Evolutionary conservation across 306 rosid genomes (phyloP), one percentile per base, ranked within the genome.

Genomic region (Gastrolobium villosum): DNA sequence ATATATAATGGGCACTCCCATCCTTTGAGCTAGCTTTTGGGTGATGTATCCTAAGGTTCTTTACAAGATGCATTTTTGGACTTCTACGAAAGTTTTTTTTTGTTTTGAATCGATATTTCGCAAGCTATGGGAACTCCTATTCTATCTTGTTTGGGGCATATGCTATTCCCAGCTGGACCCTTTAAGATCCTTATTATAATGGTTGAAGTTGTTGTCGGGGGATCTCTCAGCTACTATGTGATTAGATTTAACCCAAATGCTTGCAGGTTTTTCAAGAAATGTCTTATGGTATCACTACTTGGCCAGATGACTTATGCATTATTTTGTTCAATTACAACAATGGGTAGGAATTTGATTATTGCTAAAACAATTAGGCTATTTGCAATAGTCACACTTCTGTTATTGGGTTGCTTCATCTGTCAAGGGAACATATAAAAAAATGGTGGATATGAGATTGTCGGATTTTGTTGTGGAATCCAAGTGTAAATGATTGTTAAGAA

Each of bases 371-470:
- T 90, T 37, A 90, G 97, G 1, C 59, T 96, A 54, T 84, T 87
- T 70, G 86, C 83, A 59, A 62, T 88, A 59, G 84, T 88, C 43
- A 1, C 71, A 3, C 75, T 88, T 78, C 81, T 88, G 2, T 82
- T 87, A 0, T 52, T 90, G 49, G 87, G 96, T 2, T 96, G 97
- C 32, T 87, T 92, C 72, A 88, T 90, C 64, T 79, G 44, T 87
- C 97, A 20, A 86, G 85, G 90, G 37, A 49, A 85, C 4, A 83
- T 4, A 87, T n/a, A n/a, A n/a, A 85, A 72, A 84, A 85, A 76
- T 84, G 88, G 89, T 92, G 97, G 95, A 81, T 56, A 13, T 92
- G 97, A 93, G 97, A 93, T 10, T 92, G 81, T 70, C 90, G 97
- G 97, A 70, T 71, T 30, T 90, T 92, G n/a, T n/a, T n/a, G n/a